phyloP scores from a whole-genome alignment of 768 basidiomycete species.

The Cystobasidium ongulense region DNA sequence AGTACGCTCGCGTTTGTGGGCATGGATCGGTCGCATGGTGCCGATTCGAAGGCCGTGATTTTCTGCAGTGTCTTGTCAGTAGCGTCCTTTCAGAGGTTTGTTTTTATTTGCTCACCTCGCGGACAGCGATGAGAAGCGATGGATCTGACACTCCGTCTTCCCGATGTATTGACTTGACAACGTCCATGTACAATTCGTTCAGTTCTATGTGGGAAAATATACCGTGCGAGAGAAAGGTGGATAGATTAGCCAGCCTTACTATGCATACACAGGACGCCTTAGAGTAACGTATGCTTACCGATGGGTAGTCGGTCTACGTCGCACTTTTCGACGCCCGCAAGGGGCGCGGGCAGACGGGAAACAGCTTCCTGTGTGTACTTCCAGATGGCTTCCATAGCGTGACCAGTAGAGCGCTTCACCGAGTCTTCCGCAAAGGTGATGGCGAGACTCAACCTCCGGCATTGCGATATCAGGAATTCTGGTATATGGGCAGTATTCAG shows the following conservation, averaged over 20 bases:
- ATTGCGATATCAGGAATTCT: not conserved
- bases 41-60: not conserved
- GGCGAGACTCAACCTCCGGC: not conserved
- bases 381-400: slow-evolving; percentile 69
- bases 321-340: not conserved
- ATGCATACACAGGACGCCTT: too few species aligned
- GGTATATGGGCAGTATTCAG: slow-evolving; percentile 41
- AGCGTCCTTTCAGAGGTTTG: not conserved
- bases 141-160: not conserved
- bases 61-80: not conserved
- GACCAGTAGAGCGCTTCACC: slow-evolving; percentile 61
- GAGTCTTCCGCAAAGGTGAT: slow-evolving; percentile 29
- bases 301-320: not conserved
- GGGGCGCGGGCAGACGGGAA: slow-evolving; percentile 35
- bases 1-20: not conserved
- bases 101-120: not conserved
- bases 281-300: not conserved
- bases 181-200: not conserved
- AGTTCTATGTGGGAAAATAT: too few species aligned
- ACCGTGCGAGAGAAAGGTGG: too few species aligned
- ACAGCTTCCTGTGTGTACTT: slow-evolving; percentile 42
- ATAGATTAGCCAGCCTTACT: too few species aligned
- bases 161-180: not conserved
- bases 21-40: not conserved
- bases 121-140: not conserved